Evolutionary conservation across 2,329 filamentous ascomycete genomes (phyloP), one percentile per base, ranked within the genome.

Genomic region (Ceratocystis cacaofunesta): DNA sequence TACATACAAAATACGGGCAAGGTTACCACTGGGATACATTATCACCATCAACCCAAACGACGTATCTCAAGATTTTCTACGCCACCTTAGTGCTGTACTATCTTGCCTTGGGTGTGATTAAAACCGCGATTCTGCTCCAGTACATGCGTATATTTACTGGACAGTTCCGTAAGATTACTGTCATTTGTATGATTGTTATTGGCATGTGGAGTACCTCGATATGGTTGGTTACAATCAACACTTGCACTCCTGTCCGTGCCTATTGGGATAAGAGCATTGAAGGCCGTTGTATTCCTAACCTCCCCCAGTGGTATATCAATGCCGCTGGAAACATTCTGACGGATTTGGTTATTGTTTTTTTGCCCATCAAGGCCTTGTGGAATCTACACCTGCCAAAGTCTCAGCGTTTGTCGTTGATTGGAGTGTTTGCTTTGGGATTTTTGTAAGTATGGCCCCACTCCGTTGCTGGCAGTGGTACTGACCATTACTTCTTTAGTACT

Each of bases 61-160:
- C n/a, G n/a, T 67, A 64, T 46, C 55, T 65, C 10, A 61, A 72
- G 69, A 68, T 63, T 8, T 68, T 72, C 36, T 72, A 68, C 55
- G 8, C 68, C 25, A 65, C 68, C 5, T 69, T 72, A 10, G 62
- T 72, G 7, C 50, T 69, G 43, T 72, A 72, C 66, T 70, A 70
- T 50, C 30, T 68, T 5, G 66, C 66, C 41, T 66, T 72, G 1
- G 60, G 63, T 15, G 55, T 68, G 8, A 70, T 70, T 63, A 73
- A 73, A 61, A 66, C 69, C 2, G 69, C 71, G 4, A 71, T 73
- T 63, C 48, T 72, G 46, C 67, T 73, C 4, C 71, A 72, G 66
- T 73, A 73, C 67, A 68, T 70, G 6, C 70, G 71, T 5, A 68
- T 72, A n/a, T 67, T 67, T 44, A 67, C 65, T 1, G 65, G 65